Percentiles rank a stretch among this genome's conserved stretches.
These are phyloP conservation scores for Proteromonas lacertae DNA, from an alignment of 352 stramenopile genomes.

Conservation along the genomic window DNA sequence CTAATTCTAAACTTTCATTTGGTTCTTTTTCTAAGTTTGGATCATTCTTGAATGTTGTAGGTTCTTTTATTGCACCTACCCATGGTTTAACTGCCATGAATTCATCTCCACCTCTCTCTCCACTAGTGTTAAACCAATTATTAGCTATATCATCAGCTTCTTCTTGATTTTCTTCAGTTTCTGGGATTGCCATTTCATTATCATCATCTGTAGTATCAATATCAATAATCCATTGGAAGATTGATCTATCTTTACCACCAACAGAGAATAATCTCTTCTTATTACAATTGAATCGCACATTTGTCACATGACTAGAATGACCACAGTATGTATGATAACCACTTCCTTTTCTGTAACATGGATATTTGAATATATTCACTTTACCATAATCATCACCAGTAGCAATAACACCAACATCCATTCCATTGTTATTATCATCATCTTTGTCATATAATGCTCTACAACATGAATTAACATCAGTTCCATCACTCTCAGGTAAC, in stretches of 20 bases:
- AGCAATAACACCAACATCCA: conserved; percentile 18
- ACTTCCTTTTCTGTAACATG: conserved; percentile 10
- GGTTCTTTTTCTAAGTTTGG: neutral
- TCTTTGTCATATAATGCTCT: conserved; percentile 17
- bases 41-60: conserved; percentile 4
- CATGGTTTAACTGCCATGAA: conserved; percentile 19
- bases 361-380: conserved; percentile 27
- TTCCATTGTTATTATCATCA: conserved; percentile 2
- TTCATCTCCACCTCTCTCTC: conserved; percentile 13
- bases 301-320: conserved; percentile 14
- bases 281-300: conserved; percentile 16
- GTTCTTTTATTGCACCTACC: conserved; percentile 16
- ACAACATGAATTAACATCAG: conserved; percentile 16
- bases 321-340: conserved; percentile 26
- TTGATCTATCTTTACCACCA: conserved; percentile 11
- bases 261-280: conserved; percentile 19
- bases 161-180: neutral
- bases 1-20: conserved; percentile 1
- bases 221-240: conserved; percentile 30
- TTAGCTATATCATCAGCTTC: neutral
- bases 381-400: conserved; percentile 36
- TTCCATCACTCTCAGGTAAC: conserved; percentile 19
- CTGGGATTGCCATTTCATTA: conserved; percentile 1
- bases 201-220: conserved; percentile 6
- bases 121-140: neutral